Evolutionary conservation across 1,284 basidiomycete species (phyloP), one percentile per base, ranked within the genome.

Genomic region (Ceratobasidium sp.): DNA sequence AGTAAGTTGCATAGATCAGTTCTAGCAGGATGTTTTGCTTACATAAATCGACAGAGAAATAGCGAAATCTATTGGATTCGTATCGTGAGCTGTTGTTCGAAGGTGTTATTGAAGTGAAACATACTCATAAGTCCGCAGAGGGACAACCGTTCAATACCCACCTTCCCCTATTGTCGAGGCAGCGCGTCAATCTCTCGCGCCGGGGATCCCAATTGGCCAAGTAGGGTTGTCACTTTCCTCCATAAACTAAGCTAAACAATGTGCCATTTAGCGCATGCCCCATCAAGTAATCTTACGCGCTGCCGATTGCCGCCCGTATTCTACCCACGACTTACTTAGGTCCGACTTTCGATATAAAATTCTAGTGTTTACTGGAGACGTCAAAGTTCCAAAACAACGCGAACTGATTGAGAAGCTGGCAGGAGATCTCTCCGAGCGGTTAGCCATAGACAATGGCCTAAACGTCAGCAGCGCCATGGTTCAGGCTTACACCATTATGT

Each of bases 311-410:
- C 86, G 88, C 41, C 89, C 90, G 1, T 82, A 87, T 60, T 87
- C 93, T 73, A 84, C 94, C 29, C 92, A 93, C 69, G 90, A 93
- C 78, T 80, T 91, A 48, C 83, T 93, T 50, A 89, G 88, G 2
- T 85, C 91, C 9, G 90, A 94, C 78, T 85, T 85, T 7, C 88
- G 90, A 19, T 94, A 93, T 86, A 91, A 93, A 78, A 71, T 94
- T 31, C 82, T 94, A 57, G 82, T 93, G 11, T 93, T 93, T 80
- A 83, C 86, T 0, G 93, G 93, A 11, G 83, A 89, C 75, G 80
- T 87, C 8, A 82, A 81, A 7, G 22, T 50, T 81, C 6, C 64
- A 75, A 4, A 86, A 88, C 67, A 80, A 82, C 9, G 78, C 78
- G 31, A 84, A 15, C 83, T 87, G 67, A 81, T 88, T 54, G 79